phyloP scores from a whole-genome alignment of 2,329 filamentous ascomycete species.

The Epichloe festucae region DNA sequence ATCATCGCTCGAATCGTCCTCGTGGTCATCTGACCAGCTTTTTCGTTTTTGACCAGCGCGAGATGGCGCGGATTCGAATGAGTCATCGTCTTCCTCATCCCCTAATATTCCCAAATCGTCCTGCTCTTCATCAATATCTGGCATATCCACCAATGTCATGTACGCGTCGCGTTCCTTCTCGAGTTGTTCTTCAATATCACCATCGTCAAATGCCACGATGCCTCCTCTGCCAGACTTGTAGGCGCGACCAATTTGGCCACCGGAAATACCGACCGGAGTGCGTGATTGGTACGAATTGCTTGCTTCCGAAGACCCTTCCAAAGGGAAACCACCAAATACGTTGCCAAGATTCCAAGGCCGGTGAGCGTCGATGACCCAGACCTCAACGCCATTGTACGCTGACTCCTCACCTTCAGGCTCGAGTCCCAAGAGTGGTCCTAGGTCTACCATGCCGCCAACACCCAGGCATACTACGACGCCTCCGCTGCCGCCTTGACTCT shows the following conservation, averaged over 20 bases:
- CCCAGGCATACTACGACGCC: constrained; percentile 87
- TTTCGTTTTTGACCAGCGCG: constrained; percentile 60
- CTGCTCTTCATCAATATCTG: constrained; percentile 66
- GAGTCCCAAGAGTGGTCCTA: constrained; percentile 67
- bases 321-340: constrained; percentile 66
- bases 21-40: constrained; percentile 59
- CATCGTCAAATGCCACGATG: constrained; percentile 89
- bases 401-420: constrained; percentile 49
- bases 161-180: constrained; percentile 66
- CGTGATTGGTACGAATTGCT: constrained; percentile 34
- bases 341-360: constrained; percentile 92
- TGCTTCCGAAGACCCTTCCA: constrained; percentile 36
- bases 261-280: constrained; percentile 52
- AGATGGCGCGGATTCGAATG: constrained; percentile 23
- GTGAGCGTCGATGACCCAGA: constrained; percentile 87
- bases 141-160: constrained; percentile 78
- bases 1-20: constrained; percentile 59
- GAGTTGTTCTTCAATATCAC: constrained; percentile 81
- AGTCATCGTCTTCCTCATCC: constrained; percentile 43
- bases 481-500: constrained; percentile 68
- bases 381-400: constrained; percentile 71
- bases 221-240: constrained; percentile 75
- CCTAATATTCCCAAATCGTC: constrained; percentile 47
- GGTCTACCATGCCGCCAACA: constrained; percentile 80
- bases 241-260: constrained; percentile 55